Percentiles rank a stretch among this genome's conserved stretches.
Conservation (phyloP, 2,329 filamentous ascomycete genomes). For the Diaporthe caulivora region DNA sequence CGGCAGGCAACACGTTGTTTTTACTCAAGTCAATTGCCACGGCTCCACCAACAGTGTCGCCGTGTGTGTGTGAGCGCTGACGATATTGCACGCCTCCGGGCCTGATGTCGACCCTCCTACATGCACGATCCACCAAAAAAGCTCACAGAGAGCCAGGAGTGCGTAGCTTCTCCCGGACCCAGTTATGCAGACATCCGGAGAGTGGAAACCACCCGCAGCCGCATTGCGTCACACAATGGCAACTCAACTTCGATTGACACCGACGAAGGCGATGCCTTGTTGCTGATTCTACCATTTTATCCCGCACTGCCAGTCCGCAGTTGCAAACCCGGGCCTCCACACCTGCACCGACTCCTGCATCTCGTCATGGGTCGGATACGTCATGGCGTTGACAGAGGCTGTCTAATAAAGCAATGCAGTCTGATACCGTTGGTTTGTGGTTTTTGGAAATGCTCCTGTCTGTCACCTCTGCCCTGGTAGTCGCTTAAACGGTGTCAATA, state of each 20-base stretch:
- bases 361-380: conserved; percentile 13
- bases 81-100: not conserved
- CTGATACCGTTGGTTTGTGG: not conserved
- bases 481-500: not conserved
- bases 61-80: not conserved
- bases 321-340: conserved; percentile 8
- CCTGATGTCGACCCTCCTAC: not conserved
- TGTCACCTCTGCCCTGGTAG: not conserved
- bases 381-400: not conserved
- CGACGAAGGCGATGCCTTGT: not conserved
- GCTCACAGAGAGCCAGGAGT: not conserved
- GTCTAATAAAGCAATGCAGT: conserved; percentile 12
- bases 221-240: not conserved
- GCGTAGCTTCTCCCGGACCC: not conserved
- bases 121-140: conserved; percentile 15
- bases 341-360: not conserved
- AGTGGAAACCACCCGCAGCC: not conserved
- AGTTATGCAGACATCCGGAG: conserved; percentile 7
- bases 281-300: not conserved
- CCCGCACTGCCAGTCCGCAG: not conserved
- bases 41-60: not conserved
- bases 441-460: not conserved
- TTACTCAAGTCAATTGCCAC: conserved; percentile 12
- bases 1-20: not conserved
- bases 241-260: not conserved